Percentiles rank a stretch among this genome's conserved stretches.
Conservation (phyloP, 306 rosid genomes). For the Styphnolobium japonicum region DNA sequence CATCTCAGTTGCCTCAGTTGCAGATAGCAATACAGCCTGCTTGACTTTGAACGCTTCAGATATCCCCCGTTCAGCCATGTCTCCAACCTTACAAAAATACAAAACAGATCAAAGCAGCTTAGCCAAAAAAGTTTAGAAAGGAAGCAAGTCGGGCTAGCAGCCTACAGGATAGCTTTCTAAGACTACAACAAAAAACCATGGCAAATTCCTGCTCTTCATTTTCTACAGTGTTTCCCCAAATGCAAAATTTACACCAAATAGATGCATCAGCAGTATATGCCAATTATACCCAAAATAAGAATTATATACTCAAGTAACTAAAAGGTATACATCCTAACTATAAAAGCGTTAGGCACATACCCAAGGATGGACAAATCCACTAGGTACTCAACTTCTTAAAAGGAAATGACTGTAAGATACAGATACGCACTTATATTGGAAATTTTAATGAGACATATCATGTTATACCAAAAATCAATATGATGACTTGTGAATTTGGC, state of each 20-base stretch:
- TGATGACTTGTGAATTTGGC: not conserved
- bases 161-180: not conserved
- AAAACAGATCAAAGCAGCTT: not conserved
- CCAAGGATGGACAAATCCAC: not conserved
- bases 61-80: slow-evolving; percentile 82
- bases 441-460: not conserved
- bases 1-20: slow-evolving; percentile 99
- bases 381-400: not conserved
- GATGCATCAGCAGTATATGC: no score
- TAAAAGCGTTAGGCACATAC: not conserved
- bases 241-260: no score
- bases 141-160: not conserved
- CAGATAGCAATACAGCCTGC: slow-evolving; percentile 88
- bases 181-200: not conserved
- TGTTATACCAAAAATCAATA: not conserved
- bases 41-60: slow-evolving; percentile 88
- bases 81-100: slow-evolving; percentile 68
- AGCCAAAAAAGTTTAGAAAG: slow-evolving; percentile 5
- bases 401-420: not conserved
- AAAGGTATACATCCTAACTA: not conserved
- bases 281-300: not conserved
- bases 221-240: not conserved
- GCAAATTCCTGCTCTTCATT: not conserved
- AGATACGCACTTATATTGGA: not conserved
- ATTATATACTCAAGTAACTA: not conserved